Evolutionary conservation across 192 early-diverging fungal species (phyloP), one percentile per base, ranked within the genome.

Genomic region (Gigaspora rosea): DNA sequence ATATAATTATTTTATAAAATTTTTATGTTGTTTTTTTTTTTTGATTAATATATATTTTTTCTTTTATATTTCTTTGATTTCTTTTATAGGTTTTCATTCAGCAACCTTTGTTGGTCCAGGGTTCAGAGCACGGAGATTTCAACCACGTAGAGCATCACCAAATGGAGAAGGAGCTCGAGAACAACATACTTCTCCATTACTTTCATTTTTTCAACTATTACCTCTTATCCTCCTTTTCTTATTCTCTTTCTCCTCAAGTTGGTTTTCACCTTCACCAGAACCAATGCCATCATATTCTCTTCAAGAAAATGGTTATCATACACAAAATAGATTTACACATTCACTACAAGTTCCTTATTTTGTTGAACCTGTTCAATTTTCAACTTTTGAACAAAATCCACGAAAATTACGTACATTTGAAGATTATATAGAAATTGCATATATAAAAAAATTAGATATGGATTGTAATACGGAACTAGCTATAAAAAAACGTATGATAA

Each of bases 221-320:
- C 96, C 95, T 13, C 71, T 97, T 59, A 76, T 97, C 27, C 63
- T 95, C 8, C 76, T 98, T 18, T 85, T 95, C 59, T 58, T 94
- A 13, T 86, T 95, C 61, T 91, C 94, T 9, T 82, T 98, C 18
- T 76, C 90, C 0, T 93, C 94, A 0, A 83, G 84, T 16, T 48
- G 95, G 15, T 87, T 93, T 50, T 79, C 84, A 0, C 65, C 20
- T 62, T 51, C 20, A 49, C 73, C 8, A 61, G 73, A 68, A 58
- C 72, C 49, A 81, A 83, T 65, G 73, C 79, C 51, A 11, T 77
- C 78, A 27, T 98, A 90, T 79, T 84, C 90, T 12, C 93, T 96
- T 70, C 80, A 88, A 32, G 81, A 69, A 6, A 84, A 83, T 4
- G 76, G 79, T 2, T 71, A 76, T 8, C 91, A 92, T 78, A 82